Evolutionary conservation across 2,329 filamentous ascomycete species (phyloP).

Genomic region (Myotisia sp.): DNA sequence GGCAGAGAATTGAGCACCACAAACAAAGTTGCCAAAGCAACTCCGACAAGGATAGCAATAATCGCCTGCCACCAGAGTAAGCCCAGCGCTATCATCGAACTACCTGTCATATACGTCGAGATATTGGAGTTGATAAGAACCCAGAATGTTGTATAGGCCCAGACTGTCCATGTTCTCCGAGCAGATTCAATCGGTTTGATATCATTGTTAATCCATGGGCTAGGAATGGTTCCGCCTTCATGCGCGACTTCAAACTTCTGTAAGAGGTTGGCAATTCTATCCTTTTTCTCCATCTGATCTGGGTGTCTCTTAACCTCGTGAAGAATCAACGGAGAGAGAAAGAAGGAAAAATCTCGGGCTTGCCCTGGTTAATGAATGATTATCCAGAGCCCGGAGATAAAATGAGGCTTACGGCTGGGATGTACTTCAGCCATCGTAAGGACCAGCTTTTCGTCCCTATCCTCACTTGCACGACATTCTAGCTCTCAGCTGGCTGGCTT

Average conservation of each 20-base stretch:
- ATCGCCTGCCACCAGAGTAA: conserved; percentile 23
- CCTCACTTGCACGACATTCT: too few species aligned
- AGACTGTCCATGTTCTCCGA: conserved; percentile 31
- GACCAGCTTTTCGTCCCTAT: too few species aligned
- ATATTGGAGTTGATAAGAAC: conserved; percentile 34
- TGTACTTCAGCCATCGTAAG: too few species aligned
- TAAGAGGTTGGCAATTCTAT: conserved; percentile 6
- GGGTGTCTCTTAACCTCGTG: too few species aligned
- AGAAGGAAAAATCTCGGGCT: too few species aligned
- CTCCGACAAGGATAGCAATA: conserved; percentile 20
- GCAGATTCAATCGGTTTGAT: conserved; percentile 35
- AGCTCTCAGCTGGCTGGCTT: too few species aligned
- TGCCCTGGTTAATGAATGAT: too few species aligned
- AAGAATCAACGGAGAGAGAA: neutral
- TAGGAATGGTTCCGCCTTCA: conserved; percentile 14
- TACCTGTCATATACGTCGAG: conserved; percentile 21
- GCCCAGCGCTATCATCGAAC: conserved; percentile 22
- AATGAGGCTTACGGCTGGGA: too few species aligned
- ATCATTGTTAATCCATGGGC: conserved; percentile 35
- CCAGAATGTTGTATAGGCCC: conserved; percentile 36
- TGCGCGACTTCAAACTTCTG: conserved; percentile 16
- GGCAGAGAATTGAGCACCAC: conserved; percentile 25
- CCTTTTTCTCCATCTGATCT: too few species aligned
- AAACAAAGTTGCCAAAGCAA: conserved; percentile 26
- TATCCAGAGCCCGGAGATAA: too few species aligned